Base-by-base conservation (phyloP, 1,284 basidiomycete species). In the Ustilago crameri region DNA sequence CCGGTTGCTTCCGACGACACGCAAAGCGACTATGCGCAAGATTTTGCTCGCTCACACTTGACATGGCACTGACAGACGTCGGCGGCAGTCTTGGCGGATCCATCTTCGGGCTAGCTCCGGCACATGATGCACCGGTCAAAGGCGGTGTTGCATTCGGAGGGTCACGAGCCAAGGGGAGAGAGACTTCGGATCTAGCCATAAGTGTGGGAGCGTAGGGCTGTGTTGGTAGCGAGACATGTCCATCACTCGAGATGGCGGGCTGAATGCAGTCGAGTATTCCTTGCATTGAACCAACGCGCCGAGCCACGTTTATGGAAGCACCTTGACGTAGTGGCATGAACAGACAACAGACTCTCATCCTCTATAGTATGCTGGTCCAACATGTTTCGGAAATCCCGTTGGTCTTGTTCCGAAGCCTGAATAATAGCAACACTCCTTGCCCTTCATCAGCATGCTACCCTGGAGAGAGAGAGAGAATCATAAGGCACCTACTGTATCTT, bases 231-330 rank as follows among this genome's bases (percentile, higher is more conserved):
- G 35, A 37, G 35, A 37, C 35, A 37, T n/a, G 9, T 15, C n/a
- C 8, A 5, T 30, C 30, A 7, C 5, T 30, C 30, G 30, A 30
- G 30, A 17, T n/a, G 17, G 35, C 12, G 9, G 35, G 40, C 20
- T 17, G 9, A 23, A 42, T 23, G 5, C n/a, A 42, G 20, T 42
- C n/a, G 18, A 42, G 18, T 5, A 9, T 42, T 42, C 40, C 40
- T 10, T 42, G 40, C 40, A 42, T 20, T 5, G 40, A 37, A 37
- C 17, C n/a, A n/a, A 37, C 40, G 18, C 9, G 40, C 40, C 9
- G 40, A 42, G 40, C 40, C 40, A 42, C 40, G 18, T 42, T 42
- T 18, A 42, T 42, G 40, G 40, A 23, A 22, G 40, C 22, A 42
- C 7, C n/a, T 23, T 42, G 40, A 42, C 40, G 40, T 42, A 42